Base-by-base conservation (phyloP, 768 basidiomycete species). In the Trametes sanguinea region DNA sequence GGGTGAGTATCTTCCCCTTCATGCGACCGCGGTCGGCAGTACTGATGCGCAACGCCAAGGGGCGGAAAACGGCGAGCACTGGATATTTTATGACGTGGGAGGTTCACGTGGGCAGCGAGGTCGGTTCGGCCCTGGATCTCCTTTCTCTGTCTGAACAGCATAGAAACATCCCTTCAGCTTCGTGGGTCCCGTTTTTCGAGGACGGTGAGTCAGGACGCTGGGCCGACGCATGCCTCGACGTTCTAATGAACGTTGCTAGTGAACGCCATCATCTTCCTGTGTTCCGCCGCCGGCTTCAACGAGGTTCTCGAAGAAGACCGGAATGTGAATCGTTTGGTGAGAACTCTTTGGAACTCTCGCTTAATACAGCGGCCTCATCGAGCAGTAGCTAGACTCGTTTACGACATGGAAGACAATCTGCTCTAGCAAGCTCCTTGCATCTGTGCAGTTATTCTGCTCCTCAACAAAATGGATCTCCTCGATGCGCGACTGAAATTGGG, bases 161-260 rank as follows among this genome's bases (percentile, higher is more conserved):
- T 16, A 30, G 47, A 11, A 9, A 27, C 16, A 39, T 48, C 30
- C 8, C 53, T 30, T 30, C 55, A 86, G 86, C 82, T 57, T 81
- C 81, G 4, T 88, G 87, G 88, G 83, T 83, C 1, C 85, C 87
- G 30, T 89, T 83, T 69, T 88, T 89, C 60, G 86, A 89, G 57
- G 82, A 87, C 68, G 83, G 85, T 86, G 76, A 65, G 30, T 22
- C 50, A 13, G 4, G 17, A 27, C 14, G 8, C 48, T 22, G 9
- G 22, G 22, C 22, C 22, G 22, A 8, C 27, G 11, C 7, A 27
- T 9, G 3, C 5, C 48, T 14, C 11, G 13, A 50, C 8, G 4
- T 33, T 13, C 48, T 50, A 11, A 29, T 9, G 11, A 8, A 4
- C 43, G 32, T 44, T 16, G 35, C 13, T 56, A 85, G 86, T 87